Conservation (phyloP, 192 early-diverging fungal species). For the Neocallimastix lanati region DNA sequence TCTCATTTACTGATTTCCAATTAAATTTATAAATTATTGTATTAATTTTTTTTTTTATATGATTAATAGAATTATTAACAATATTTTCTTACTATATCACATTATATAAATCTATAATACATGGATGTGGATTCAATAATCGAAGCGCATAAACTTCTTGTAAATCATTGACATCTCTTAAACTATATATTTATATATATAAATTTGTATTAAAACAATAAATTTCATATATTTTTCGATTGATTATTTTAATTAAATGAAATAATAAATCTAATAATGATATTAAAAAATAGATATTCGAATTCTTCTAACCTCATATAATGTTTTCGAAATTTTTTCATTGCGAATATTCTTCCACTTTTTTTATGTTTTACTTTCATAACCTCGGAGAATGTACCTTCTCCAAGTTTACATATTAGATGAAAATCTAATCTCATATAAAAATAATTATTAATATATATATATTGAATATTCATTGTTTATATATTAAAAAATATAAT, state of each 20-base stretch:
- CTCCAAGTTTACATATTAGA: slow-evolving; percentile 35
- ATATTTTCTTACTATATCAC: background rate
- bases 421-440: slow-evolving; percentile 15
- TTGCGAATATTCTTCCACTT: slow-evolving; percentile 32
- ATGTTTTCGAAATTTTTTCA: slow-evolving; percentile 41
- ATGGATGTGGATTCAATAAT: background rate
- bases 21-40: too few species aligned
- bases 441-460: too few species aligned
- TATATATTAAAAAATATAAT: too few species aligned
- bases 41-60: too few species aligned
- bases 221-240: too few species aligned
- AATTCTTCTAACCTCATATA: slow-evolving; percentile 24
- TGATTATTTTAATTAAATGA: too few species aligned
- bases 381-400: slow-evolving; percentile 47
- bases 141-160: background rate
- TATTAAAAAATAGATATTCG: too few species aligned
- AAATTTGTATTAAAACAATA: too few species aligned
- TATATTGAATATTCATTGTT: too few species aligned
- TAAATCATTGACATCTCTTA: background rate
- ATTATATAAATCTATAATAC: background rate
- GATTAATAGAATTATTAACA: too few species aligned
- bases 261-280: too few species aligned
- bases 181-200: background rate
- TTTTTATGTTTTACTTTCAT: slow-evolving; percentile 40
- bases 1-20: too few species aligned